A percentile compares a stretch with the other conserved stretches of the same genome.
Evolutionary conservation across 1,139 yeast species (phyloP).

Genomic region (Pichia terricola): DNA sequence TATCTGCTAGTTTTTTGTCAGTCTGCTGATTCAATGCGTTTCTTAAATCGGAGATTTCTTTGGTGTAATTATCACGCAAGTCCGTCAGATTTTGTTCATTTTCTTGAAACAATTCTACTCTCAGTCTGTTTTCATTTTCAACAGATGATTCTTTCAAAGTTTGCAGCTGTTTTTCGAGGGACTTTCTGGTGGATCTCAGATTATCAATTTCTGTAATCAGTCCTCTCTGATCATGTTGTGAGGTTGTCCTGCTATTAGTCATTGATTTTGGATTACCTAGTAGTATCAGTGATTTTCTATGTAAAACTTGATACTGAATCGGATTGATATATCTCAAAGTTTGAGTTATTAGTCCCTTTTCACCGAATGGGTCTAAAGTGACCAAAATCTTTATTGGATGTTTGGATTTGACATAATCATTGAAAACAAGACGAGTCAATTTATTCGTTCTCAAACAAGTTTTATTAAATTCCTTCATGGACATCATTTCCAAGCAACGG

Average conservation of each 20-base stretch:
- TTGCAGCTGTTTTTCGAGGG: slow-evolving; percentile 13
- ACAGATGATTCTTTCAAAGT: slow-evolving; percentile 15
- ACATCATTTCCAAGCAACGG: slow-evolving; percentile 33
- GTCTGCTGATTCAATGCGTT: neutral
- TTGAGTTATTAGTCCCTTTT: slow-evolving; percentile 40
- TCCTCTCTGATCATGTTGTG: slow-evolving; percentile 1
- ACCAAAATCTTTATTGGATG: slow-evolving; percentile 31
- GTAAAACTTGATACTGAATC: slow-evolving; percentile 19
- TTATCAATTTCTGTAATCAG: slow-evolving; percentile 16
- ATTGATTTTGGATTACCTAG: neutral
- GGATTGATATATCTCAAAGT: slow-evolving; percentile 33
- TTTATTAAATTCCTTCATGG: slow-evolving; percentile 28
- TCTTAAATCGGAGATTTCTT: slow-evolving; percentile 8
- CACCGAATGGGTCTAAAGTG: slow-evolving; percentile 60
- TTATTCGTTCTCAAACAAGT: slow-evolving; percentile 36
- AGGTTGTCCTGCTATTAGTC: slow-evolving; percentile 3
- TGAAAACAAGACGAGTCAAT: slow-evolving; percentile 36
- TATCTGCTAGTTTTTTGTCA: slow-evolving; percentile 18
- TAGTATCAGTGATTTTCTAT: slow-evolving; percentile 12
- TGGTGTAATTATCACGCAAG: slow-evolving; percentile 13
- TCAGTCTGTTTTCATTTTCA: slow-evolving; percentile 15
- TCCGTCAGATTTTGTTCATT: slow-evolving; percentile 16
- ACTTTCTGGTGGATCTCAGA: slow-evolving; percentile 13
- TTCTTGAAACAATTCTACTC: slow-evolving; percentile 17
- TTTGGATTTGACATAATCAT: slow-evolving; percentile 33